Base-by-base conservation (phyloP, 1,284 basidiomycete genomes). In the Golubevia sp. region DNA sequence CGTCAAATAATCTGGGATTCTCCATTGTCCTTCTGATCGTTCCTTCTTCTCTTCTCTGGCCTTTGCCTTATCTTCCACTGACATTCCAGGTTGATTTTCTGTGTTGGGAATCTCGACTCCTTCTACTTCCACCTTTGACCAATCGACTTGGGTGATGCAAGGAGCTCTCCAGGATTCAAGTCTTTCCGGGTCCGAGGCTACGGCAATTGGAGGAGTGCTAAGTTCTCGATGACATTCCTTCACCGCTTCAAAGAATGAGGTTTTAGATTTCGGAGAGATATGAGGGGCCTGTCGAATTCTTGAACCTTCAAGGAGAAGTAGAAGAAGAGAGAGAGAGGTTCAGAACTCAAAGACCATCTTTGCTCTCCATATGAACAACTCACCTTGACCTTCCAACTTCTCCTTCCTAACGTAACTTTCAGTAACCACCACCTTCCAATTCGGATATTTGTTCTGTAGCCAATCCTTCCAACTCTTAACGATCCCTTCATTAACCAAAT, bases 141-240 rank as follows among this genome's bases (percentile, higher is more conserved):
- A 75, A 50, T 73, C 70, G 24, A 71, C 67, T 38, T 75, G 62
- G 1, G 61, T 64, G 3, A 64, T 71, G 53, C 71, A 76, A 1
- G 69, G 82, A 11, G 91, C 89, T 63, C 85, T 86, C 92, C 93
- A 95, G 0, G 84, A 85, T 26, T 85, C 85, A n/a, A 90, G 74
- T 70, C 88, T 87, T 18, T 86, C 86, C 4, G 87, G 86, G 57
- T 90, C 86, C 2, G 84, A 84, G 30, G 84, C 84, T 2, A 91
- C 85, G 63, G 86, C 85, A 30, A 87, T 86, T 0, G 93, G 92
- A 1, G 92, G 92, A 38, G 88, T 85, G 7, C 91, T 83, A 53
- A 96, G 85, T 59, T 90, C 88, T 7, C 85, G 76, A 71, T 97
- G 93, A 1, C 90, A 88, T 25, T 87, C 86, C 65, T 86, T 87